A percentile compares a stretch with the other conserved stretches of the same genome.
These are phyloP conservation scores for Medicago truncatula DNA, from an alignment of 306 rosid genomes.

Conservation along the genomic window DNA sequence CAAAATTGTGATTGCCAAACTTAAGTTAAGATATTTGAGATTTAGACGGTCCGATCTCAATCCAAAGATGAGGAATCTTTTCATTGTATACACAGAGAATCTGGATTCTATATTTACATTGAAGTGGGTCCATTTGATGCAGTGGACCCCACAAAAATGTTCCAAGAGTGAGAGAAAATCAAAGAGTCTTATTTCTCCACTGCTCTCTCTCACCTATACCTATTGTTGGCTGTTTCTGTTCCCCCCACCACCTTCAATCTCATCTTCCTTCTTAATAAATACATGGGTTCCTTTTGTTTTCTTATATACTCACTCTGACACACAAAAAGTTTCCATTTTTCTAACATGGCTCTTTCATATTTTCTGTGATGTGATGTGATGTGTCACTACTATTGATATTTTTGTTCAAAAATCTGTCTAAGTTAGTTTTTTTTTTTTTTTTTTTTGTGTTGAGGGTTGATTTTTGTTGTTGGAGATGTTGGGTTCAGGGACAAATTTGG, in stretches of 20 bases:
- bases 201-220: slow-evolving; percentile 15
- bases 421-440: neutral
- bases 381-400: neutral
- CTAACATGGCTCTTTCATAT: slow-evolving; percentile 47
- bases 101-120: no score
- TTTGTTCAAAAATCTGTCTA: slow-evolving; percentile 8
- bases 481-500: slow-evolving; percentile 75
- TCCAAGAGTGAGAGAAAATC: slow-evolving; percentile 31
- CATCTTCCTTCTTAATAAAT: slow-evolving; percentile 51
- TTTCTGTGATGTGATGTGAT: neutral
- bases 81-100: no score
- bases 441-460: neutral
- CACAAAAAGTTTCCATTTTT: slow-evolving; percentile 45
- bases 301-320: slow-evolving; percentile 19
- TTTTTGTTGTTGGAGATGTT: slow-evolving; percentile 51
- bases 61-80: no score
- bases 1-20: no score
- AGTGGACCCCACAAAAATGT: slow-evolving; percentile 59
- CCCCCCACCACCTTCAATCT: slow-evolving; percentile 43
- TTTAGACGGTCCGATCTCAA: no score
- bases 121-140: slow-evolving; percentile 35
- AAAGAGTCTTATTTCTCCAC: neutral
- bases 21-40: no score
- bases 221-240: slow-evolving; percentile 13
- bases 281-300: slow-evolving; percentile 18